Conservation (phyloP, 2,329 filamentous ascomycete genomes). For the Pseudogymnoascus sp. region DNA sequence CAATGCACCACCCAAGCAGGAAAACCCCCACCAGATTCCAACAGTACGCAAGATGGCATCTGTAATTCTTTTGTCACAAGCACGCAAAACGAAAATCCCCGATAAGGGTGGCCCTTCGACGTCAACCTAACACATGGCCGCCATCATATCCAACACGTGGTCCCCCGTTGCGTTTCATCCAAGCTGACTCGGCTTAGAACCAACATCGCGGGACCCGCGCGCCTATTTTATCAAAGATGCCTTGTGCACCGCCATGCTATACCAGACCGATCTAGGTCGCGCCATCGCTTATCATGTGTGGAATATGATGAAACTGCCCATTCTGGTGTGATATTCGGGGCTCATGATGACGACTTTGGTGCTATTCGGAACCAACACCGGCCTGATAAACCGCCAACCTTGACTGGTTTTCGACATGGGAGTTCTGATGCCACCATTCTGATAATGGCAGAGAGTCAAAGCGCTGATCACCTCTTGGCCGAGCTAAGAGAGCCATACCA, state of each 20-base stretch:
- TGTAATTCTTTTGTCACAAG: background rate
- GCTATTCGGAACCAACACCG: background rate
- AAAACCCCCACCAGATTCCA: background rate
- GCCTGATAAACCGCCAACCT: background rate
- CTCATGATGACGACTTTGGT: background rate
- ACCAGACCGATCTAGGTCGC: background rate
- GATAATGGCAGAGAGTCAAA: background rate
- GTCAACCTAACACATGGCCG: background rate
- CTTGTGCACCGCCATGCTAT: background rate
- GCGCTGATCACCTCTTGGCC: background rate
- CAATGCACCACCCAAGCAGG: background rate
- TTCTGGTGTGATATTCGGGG: background rate
- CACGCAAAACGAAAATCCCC: background rate
- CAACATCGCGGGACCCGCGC: background rate
- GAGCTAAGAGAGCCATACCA: background rate
- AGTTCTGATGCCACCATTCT: background rate
- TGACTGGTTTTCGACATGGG: background rate
- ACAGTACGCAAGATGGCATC: background rate
- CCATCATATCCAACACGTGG: background rate
- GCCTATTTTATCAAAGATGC: background rate
- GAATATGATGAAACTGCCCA: background rate
- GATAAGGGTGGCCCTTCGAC: background rate
- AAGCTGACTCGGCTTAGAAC: background rate
- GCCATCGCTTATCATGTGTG: background rate
- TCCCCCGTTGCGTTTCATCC: background rate